Base-by-base conservation (phyloP, 2,329 filamentous ascomycete species). In the Cercospora berteroae region DNA sequence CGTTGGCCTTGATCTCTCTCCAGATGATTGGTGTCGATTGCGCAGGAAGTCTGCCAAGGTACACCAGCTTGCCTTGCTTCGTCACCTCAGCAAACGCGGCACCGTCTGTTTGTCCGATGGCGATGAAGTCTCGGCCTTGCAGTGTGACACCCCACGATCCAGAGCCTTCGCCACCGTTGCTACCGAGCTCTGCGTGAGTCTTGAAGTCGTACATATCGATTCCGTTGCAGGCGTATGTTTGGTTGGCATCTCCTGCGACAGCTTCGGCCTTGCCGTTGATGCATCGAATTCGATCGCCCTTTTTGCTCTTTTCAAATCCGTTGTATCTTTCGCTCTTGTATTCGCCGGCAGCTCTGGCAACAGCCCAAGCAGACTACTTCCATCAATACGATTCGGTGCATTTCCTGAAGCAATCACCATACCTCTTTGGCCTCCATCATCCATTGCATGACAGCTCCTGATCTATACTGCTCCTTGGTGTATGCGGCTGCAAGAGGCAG, bases 131-230 rank as follows among this genome's bases (percentile, higher is more conserved):
- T 27, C 85, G 83, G 27, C 84, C 84, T 59, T 82, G 77, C 10
- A 83, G 83, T 0, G 83, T 84, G 84, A 84, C 86, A 3, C 85
- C 85, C 84, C 84, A 86, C 0, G 83, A 84, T 2, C 79, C 81
- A 12, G 80, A 81, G 8, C 81, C 81, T 63, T 81, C 79, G 20
- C 79, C 80, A 16, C 71, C 75, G n/a, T 72, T 76, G 69, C 83
- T 84, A 9, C 85, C 86, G 2, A 88, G 80, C 31, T 82, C 81
- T 3, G 82, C 81, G 70, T 88, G 86, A 50, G 81, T 82, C 50
- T 85, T 76, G 77, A 88, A 88, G 70, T 85, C 83, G 73, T 86
- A 83, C 2, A 87, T 80, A 70, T 88, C 85, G 12, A 71, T 67
- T 66, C 83, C 83, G 64, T 78, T 80, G 75, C 83, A 85, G 31